A percentile compares a stretch with the other conserved stretches of the same genome.
Evolutionary conservation across 2,329 filamentous ascomycete species (phyloP).

Genomic region (Sclerotinia nivalis): DNA sequence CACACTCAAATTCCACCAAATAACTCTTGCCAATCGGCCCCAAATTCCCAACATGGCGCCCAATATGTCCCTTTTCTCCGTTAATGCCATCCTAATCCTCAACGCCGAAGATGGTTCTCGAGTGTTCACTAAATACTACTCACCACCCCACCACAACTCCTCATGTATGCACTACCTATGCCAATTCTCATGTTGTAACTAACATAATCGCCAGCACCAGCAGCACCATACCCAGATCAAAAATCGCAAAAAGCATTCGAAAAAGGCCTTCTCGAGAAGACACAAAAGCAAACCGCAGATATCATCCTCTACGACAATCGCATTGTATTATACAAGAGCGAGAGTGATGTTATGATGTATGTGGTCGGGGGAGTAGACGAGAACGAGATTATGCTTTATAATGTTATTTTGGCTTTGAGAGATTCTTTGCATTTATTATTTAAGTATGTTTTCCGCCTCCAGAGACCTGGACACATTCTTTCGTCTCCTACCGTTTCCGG

Average conservation of each 20-base stretch:
- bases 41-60: conserved; percentile 60
- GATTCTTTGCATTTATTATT: conserved; percentile 89
- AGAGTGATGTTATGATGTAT: conserved; percentile 96
- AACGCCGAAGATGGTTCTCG: conserved; percentile 84
- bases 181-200: conserved; percentile 52
- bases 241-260: conserved; percentile 97
- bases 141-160: conserved; percentile 59
- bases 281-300: conserved; percentile 90
- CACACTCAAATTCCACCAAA: background rate
- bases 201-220: conserved; percentile 41
- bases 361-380: conserved; percentile 89
- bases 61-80: conserved; percentile 72
- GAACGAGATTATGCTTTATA: conserved; percentile 96
- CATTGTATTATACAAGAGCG: conserved; percentile 96
- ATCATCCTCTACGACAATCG: conserved; percentile 97
- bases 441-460: conserved; percentile 61
- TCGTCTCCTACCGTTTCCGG: background rate
- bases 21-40: background rate
- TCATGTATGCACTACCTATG: conserved; percentile 27
- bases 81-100: conserved; percentile 77
- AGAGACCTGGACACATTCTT: background rate
- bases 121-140: conserved; percentile 94
- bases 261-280: conserved; percentile 94
- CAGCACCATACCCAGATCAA: conserved; percentile 77
- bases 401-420: conserved; percentile 85